Conservation (phyloP, 2,329 filamentous ascomycete species). For the Byssoonygena ceratinophila region DNA sequence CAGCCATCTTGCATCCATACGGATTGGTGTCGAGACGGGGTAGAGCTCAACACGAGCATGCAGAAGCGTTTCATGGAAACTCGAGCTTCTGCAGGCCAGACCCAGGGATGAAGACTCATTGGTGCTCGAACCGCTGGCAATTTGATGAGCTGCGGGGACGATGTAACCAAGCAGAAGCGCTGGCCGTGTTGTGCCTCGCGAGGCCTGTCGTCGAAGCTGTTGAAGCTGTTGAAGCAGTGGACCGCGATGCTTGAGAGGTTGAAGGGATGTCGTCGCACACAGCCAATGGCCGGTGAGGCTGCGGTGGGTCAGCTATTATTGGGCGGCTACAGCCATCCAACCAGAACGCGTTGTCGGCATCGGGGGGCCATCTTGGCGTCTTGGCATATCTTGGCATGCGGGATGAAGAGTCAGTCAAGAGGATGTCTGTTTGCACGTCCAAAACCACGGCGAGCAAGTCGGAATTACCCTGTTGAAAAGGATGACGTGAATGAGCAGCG, state of each 20-base stretch:
- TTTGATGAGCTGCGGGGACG: slow-evolving; percentile 3
- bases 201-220: neutral
- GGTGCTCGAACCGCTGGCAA: slow-evolving; percentile 5
- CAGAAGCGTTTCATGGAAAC: neutral
- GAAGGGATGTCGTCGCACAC: neutral
- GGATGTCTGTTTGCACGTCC: too few relatives aligned
- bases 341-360: neutral
- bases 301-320: neutral
- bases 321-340: slow-evolving; percentile 2
- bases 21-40: neutral
- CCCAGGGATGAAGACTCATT: neutral
- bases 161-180: slow-evolving; percentile 12
- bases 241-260: too few relatives aligned
- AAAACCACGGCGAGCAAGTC: too few relatives aligned
- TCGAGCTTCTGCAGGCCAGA: neutral
- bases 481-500: too few relatives aligned
- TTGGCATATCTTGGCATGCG: neutral
- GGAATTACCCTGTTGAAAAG: too few relatives aligned
- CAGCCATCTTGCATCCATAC: neutral
- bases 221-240: too few relatives aligned
- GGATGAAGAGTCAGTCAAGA: too few relatives aligned
- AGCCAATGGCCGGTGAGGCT: neutral
- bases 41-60: neutral
- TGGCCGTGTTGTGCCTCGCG: neutral
- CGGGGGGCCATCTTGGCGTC: neutral